phyloP scores from a whole-genome alignment of 2,329 filamentous ascomycete species.

The Botryosphaeria dothidea region DNA sequence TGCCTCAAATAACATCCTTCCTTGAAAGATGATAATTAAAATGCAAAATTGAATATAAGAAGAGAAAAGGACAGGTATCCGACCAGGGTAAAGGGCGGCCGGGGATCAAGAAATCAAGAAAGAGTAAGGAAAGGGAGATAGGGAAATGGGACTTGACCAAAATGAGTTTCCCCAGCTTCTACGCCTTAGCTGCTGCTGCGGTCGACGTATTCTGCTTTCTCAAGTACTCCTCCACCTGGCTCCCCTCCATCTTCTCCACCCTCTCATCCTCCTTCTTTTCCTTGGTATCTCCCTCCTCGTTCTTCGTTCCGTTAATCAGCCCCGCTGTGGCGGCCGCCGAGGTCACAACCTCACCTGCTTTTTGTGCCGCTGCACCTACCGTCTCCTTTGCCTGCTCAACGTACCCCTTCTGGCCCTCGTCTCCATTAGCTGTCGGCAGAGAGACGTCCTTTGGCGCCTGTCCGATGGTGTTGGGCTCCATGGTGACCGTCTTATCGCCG shows the following conservation, averaged over 20 bases:
- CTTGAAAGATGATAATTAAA: background rate
- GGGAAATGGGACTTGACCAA: background rate
- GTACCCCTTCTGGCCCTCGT: constrained; percentile 37
- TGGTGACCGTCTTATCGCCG: constrained; percentile 47
- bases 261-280: constrained; percentile 25
- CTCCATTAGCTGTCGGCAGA: constrained; percentile 31
- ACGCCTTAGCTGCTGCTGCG: background rate
- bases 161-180: no score
- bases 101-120: background rate
- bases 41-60: background rate
- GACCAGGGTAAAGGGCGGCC: background rate
- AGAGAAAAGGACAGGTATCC: background rate
- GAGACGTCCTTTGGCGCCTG: constrained; percentile 50
- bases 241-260: constrained; percentile 31
- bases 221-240: constrained; percentile 35
- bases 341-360: constrained; percentile 31
- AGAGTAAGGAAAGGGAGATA: background rate
- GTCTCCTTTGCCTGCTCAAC: constrained; percentile 46
- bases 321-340: constrained; percentile 36
- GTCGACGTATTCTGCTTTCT: constrained; percentile 27
- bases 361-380: constrained; percentile 33
- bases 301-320: constrained; percentile 29
- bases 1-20: background rate
- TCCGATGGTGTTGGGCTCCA: constrained; percentile 51
- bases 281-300: constrained; percentile 4